These are phyloP conservation scores for Dioscorea dumetorum DNA, from an alignment of 106 monocot species.

Conservation along the genomic window DNA sequence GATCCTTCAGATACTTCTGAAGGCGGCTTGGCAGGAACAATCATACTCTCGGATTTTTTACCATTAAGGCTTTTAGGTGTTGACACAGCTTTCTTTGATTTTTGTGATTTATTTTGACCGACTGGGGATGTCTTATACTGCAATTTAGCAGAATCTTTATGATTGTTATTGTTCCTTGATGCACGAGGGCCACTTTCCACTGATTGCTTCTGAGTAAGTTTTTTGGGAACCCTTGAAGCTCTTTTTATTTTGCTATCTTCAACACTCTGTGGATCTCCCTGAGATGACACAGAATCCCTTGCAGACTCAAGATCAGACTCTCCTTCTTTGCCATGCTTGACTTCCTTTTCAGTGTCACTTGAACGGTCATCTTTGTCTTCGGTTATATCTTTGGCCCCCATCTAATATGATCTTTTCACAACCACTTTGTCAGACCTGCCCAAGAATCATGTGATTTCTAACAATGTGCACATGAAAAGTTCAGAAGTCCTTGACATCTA, in stretches of 20 bases:
- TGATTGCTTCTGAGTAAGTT: constrained; percentile 50
- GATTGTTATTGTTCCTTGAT: constrained; percentile 29
- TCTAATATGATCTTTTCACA: constrained; percentile 16
- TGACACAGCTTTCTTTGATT: constrained; percentile 25
- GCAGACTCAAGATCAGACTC: constrained; percentile 71
- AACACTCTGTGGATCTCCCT: constrained; percentile 34
- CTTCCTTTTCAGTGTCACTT: constrained; percentile 41
- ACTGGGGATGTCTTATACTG: constrained; percentile 51
- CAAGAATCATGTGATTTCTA: neutral
- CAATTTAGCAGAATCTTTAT: constrained; percentile 38
- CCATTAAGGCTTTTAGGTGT: constrained; percentile 23
- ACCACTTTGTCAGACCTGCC: constrained; percentile 15
- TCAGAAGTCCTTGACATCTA: too few relatives aligned
- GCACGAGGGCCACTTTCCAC: constrained; percentile 37
- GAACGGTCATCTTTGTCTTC: constrained; percentile 48
- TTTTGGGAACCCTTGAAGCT: constrained; percentile 64
- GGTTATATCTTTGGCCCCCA: constrained; percentile 70
- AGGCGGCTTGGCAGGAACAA: constrained; percentile 22
- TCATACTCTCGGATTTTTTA: constrained; percentile 38
- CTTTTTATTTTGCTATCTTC: constrained; percentile 50
- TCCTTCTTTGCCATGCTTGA: constrained; percentile 45
- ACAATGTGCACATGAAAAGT: too few relatives aligned
- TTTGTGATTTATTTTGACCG: constrained; percentile 51
- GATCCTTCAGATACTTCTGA: constrained; percentile 74
- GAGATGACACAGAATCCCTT: constrained; percentile 71